A percentile compares a stretch with the other conserved stretches of the same genome.
Conservation (phyloP, 2,329 filamentous ascomycete species). For the Byssoonygena ceratinophila region DNA sequence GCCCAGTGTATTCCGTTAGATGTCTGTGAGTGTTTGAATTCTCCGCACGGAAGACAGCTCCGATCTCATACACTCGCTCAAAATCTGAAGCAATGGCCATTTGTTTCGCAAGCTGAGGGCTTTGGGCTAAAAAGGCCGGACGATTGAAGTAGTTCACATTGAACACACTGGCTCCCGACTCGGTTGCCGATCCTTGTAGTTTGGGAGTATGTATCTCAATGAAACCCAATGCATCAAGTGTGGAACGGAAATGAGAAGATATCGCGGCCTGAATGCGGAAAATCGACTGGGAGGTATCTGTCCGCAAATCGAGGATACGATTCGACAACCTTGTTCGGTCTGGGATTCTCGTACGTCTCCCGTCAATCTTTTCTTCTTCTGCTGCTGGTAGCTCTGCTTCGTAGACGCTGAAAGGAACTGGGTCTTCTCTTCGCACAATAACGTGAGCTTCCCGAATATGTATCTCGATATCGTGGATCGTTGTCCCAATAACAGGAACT, state of each 20-base stretch:
- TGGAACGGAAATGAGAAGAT: conserved; percentile 65
- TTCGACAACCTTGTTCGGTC: conserved; percentile 66
- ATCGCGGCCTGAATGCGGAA: conserved; percentile 79
- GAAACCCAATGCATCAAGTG: conserved; percentile 65
- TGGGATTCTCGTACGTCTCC: conserved; percentile 51
- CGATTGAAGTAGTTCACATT: conserved; percentile 84
- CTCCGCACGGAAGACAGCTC: conserved; percentile 83
- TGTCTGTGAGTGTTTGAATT: conserved; percentile 94
- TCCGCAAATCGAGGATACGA: conserved; percentile 72
- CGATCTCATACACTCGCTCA: conserved; percentile 77
- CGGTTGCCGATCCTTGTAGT: conserved; percentile 77
- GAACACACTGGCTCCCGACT: conserved; percentile 86
- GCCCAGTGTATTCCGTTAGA: conserved; percentile 84
- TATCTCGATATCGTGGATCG: conserved; percentile 66
- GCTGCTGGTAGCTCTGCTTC: conserved; percentile 54
- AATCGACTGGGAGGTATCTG: conserved; percentile 75
- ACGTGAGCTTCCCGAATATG: conserved; percentile 56
- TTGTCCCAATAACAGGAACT: conserved; percentile 63
- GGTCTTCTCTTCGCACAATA: conserved; percentile 50
- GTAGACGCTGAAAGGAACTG: conserved; percentile 58
- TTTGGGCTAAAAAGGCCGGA: conserved; percentile 79
- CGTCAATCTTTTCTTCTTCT: conserved; percentile 47
- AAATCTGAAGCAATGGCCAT: conserved; percentile 87
- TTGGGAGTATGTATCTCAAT: conserved; percentile 93
- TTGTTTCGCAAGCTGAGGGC: conserved; percentile 84